Base-by-base conservation (phyloP, 495 filamentous ascomycete species). In the Tuber calosporum region DNA sequence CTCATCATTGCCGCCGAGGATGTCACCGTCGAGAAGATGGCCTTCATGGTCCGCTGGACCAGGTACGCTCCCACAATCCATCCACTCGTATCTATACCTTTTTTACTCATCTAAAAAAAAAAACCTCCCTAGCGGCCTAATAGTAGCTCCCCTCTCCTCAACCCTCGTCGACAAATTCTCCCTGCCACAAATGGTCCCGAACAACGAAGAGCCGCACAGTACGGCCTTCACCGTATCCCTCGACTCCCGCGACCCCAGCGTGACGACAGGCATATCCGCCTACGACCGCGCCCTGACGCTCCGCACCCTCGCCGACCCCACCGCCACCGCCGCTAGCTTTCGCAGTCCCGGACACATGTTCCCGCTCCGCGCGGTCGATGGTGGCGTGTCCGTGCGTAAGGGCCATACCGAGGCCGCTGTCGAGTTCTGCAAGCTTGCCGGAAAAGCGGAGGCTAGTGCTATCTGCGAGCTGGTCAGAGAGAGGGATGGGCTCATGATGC, bases 391-490 rank as follows among this genome's bases (percentile, higher is more conserved):
- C 66, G 89, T 88, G 80, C 84, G 95, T 22, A 84, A 84, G 66
- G 95, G 95, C 2, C 95, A 99, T 82, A 99, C 95, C 13, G 96
- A 98, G 85, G 95, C 95, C 26, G 92, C 90, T 15, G 87, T 94
- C 1, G 94, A 97, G 73, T 90, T 96, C 83, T 97, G 93, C 81
- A 86, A 90, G 17, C 82, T 97, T 53, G 87, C 92, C 1, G 93
- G 93, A 0, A 92, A 91, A 83, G 82, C 84, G 73, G 88, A 85
- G 69, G 95, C 88, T 0, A 92, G 87, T 69, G 94, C 93, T 1
- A 97, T 99, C 75, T 90, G 91, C 77, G 91, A 96, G 83, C 81
- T 97, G 75, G 91, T 97, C 36, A 79, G 69, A 41, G 79, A 81
- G 69, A 91, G 93, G 74, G 90, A 93, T 80, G 92, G 93, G 2